Percentiles rank a stretch among this genome's conserved stretches.
These are phyloP conservation scores for Helotiales sp. DNA, from an alignment of 2,329 filamentous ascomycete genomes.

Conservation along the genomic window DNA sequence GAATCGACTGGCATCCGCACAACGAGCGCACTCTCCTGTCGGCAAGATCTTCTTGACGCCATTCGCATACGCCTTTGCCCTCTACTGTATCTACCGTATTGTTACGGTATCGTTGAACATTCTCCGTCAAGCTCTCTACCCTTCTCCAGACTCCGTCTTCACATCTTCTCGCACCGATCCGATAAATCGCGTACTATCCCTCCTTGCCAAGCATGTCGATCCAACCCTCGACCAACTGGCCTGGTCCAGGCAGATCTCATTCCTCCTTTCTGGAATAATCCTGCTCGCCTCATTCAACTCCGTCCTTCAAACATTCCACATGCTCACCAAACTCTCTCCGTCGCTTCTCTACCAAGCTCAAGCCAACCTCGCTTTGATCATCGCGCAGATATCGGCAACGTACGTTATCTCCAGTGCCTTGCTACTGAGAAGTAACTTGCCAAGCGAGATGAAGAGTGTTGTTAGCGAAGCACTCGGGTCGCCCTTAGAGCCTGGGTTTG, in stretches of 20 bases:
- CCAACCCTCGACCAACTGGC: slow-evolving; percentile 77
- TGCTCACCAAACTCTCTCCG: slow-evolving; percentile 78
- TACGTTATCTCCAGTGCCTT: slow-evolving; percentile 83
- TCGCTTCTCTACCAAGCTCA: slow-evolving; percentile 67
- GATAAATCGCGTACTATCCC: slow-evolving; percentile 78
- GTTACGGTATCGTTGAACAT: slow-evolving; percentile 69
- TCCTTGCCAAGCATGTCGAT: slow-evolving; percentile 82
- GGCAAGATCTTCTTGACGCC: slow-evolving; percentile 64
- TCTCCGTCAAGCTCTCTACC: slow-evolving; percentile 52
- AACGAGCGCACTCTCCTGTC: slow-evolving; percentile 64
- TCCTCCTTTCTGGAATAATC: slow-evolving; percentile 79
- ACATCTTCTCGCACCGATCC: slow-evolving; percentile 71
- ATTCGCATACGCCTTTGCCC: slow-evolving; percentile 67
- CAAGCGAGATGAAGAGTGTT: slow-evolving; percentile 72
- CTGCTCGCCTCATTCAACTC: slow-evolving; percentile 79
- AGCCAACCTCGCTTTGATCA: slow-evolving; percentile 75
- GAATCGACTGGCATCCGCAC: slow-evolving; percentile 61
- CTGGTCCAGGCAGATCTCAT: slow-evolving; percentile 84
- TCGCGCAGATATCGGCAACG: slow-evolving; percentile 78
- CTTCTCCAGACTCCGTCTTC: slow-evolving; percentile 40
- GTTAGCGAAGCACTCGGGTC: slow-evolving; percentile 77
- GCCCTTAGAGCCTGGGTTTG: slow-evolving; percentile 67
- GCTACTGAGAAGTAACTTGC: slow-evolving; percentile 75
- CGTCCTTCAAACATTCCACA: slow-evolving; percentile 80
- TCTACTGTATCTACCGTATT: slow-evolving; percentile 86